These are phyloP conservation scores for Porogramme epimiltina DNA, from an alignment of 1,284 basidiomycete genomes.

Conservation along the genomic window DNA sequence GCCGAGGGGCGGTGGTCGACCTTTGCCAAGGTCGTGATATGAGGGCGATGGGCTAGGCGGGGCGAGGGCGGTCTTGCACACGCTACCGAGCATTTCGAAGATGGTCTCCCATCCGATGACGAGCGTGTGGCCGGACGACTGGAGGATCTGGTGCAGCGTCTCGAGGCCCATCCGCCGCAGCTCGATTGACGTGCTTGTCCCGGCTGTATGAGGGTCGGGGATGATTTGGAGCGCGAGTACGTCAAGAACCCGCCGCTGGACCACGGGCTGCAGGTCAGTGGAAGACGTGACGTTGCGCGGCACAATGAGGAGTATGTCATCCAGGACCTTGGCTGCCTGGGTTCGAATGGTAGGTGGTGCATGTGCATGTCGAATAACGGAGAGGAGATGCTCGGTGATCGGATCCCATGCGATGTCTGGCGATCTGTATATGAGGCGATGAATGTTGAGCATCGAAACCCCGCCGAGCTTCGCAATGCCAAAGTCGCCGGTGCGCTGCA, in stretches of 20 bases:
- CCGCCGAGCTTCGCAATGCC: slow-evolving; percentile 84
- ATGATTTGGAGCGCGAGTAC: slow-evolving; percentile 83
- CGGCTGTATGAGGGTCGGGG: slow-evolving; percentile 46
- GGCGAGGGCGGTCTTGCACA: slow-evolving; percentile 56
- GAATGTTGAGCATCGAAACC: slow-evolving; percentile 81
- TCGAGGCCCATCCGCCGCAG: slow-evolving; percentile 87
- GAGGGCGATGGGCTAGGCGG: slow-evolving; percentile 41
- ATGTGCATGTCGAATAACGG: slow-evolving; percentile 64
- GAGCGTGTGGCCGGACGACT: slow-evolving; percentile 89
- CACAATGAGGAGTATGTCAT: slow-evolving; percentile 77
- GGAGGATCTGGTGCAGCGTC: slow-evolving; percentile 86
- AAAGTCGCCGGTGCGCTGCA: slow-evolving; percentile 79
- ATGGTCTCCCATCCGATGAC: slow-evolving; percentile 92
- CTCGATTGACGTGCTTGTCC: slow-evolving; percentile 59
- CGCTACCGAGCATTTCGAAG: slow-evolving; percentile 86
- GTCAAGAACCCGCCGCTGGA: slow-evolving; percentile 83
- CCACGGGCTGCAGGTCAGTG: slow-evolving; percentile 63
- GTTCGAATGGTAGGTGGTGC: slow-evolving; percentile 82
- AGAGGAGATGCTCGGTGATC: slow-evolving; percentile 78
- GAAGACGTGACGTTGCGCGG: slow-evolving; percentile 66
- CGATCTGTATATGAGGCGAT: slow-evolving; percentile 79
- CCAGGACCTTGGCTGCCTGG: slow-evolving; percentile 86
- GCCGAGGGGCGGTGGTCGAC: slow-evolving; percentile 54
- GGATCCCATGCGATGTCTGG: slow-evolving; percentile 87
- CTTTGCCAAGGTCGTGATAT: slow-evolving; percentile 25